A percentile compares a stretch with the other conserved stretches of the same genome.
Conservation (phyloP, 768 basidiomycete species). For the Scleroderma bovista region DNA sequence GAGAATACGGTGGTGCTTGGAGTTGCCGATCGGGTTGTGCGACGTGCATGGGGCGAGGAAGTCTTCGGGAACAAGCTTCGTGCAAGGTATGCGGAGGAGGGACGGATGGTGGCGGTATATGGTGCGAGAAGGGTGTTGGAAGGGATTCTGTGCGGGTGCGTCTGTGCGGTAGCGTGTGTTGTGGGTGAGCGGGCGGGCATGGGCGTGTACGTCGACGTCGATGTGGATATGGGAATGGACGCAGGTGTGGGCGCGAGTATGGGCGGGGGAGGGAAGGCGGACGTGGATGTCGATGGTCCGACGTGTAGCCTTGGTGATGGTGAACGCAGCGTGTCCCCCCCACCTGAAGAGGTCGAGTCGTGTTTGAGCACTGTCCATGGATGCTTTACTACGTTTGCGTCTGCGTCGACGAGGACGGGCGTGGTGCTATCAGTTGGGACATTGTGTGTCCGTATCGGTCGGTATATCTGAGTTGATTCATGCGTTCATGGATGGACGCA, state of each 20-base stretch:
- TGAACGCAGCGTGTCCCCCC: conserved; percentile 12
- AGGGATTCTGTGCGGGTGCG: conserved; percentile 35
- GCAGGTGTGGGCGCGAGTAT: no score
- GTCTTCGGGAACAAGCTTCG: conserved; percentile 90
- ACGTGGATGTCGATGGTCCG: conserved; percentile 17
- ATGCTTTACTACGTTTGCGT: conserved; percentile 12
- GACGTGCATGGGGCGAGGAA: conserved; percentile 89
- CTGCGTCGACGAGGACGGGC: conserved; percentile 31
- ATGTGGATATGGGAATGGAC: conserved; percentile 15
- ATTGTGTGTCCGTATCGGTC: conserved; percentile 25
- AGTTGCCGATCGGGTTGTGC: conserved; percentile 70
- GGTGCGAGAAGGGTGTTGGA: conserved; percentile 56
- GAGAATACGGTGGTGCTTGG: conserved; percentile 92
- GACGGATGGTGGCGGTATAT: conserved; percentile 57
- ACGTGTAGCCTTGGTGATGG: conserved; percentile 25
- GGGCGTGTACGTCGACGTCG: conserved; percentile 11
- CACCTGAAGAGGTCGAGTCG: no score
- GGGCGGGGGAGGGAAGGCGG: conserved; percentile 13
- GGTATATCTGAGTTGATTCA: conserved; percentile 13
- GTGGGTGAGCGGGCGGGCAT: conserved; percentile 32
- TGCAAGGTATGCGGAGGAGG: conserved; percentile 60
- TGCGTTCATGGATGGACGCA: conserved; percentile 8
- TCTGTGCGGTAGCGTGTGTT: conserved; percentile 37
- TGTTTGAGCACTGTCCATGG: conserved; percentile 21
- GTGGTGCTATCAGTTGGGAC: conserved; percentile 27